Conservation (phyloP, 495 filamentous ascomycete genomes). For the Aspergillus cristatus region DNA sequence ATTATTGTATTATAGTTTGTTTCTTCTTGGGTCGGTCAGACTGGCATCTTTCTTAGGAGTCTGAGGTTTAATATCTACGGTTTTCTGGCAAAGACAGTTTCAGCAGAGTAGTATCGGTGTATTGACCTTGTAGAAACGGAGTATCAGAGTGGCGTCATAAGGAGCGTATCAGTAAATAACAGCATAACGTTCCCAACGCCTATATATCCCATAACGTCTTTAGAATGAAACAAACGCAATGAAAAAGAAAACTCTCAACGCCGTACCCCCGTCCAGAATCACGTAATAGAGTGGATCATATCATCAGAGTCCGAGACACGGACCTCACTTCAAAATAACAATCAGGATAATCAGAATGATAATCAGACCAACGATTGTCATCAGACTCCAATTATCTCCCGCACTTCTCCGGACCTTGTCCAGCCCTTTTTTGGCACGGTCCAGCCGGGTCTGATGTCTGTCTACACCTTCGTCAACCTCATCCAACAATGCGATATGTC, state of each 20-base stretch:
- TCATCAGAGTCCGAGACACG: constrained; percentile 3
- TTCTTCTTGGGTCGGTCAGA: background rate
- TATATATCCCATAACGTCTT: too few species aligned
- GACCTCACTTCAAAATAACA: constrained; percentile 60
- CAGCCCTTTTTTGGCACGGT: constrained; percentile 62
- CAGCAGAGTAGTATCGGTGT: too few species aligned
- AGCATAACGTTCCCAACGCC: too few species aligned
- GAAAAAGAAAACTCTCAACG: too few species aligned
- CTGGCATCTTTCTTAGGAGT: background rate
- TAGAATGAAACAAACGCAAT: too few species aligned
- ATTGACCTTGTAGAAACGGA: too few species aligned
- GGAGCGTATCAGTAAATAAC: too few species aligned
- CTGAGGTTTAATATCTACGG: background rate
- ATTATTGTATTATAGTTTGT: background rate
- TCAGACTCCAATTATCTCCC: constrained; percentile 71
- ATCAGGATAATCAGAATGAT: constrained; percentile 71
- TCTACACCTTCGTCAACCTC: constrained; percentile 78
- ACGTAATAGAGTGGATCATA: too few species aligned
- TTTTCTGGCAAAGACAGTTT: too few species aligned
- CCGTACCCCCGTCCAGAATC: too few species aligned
- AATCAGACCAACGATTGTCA: constrained; percentile 66
- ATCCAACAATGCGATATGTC: constrained; percentile 79
- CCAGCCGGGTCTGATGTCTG: constrained; percentile 65
- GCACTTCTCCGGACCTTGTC: constrained; percentile 61
- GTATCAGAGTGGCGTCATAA: too few species aligned